A percentile compares a stretch with the other conserved stretches of the same genome.
phyloP scores from a whole-genome alignment of 2,329 filamentous ascomycete species.

The Penicillium sp. region DNA sequence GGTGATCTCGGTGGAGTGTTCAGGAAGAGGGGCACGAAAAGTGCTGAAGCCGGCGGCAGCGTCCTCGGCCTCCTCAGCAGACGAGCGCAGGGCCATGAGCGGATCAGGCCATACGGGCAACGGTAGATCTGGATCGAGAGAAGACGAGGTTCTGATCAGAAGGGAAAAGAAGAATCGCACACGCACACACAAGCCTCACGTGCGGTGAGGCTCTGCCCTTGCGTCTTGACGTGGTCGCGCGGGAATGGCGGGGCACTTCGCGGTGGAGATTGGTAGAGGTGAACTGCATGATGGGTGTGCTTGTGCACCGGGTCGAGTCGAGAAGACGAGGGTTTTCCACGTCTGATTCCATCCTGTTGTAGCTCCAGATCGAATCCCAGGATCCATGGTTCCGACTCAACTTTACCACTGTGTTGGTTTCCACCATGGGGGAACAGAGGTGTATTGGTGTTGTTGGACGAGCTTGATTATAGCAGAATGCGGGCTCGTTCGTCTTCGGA shows the following conservation, averaged over 20 bases:
- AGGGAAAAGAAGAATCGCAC: slow-evolving; percentile 6
- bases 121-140: too few relatives aligned
- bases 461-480: too few relatives aligned
- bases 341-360: too few relatives aligned
- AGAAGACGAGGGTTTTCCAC: too few relatives aligned
- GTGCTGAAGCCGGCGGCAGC: slow-evolving; percentile 51
- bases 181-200: slow-evolving; percentile 14
- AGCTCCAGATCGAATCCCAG: too few relatives aligned
- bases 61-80: slow-evolving; percentile 53
- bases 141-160: not conserved
- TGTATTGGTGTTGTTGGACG: too few relatives aligned
- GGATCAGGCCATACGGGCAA: slow-evolving; percentile 24
- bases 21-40: slow-evolving; percentile 52
- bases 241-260: slow-evolving; percentile 24
- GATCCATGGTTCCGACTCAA: too few relatives aligned
- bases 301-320: too few relatives aligned
- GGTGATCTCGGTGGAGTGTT: slow-evolving; percentile 53
- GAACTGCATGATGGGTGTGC: not conserved
- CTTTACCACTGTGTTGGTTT: too few relatives aligned
- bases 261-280: slow-evolving; percentile 13
- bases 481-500: too few relatives aligned
- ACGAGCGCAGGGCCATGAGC: slow-evolving; percentile 41
- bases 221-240: slow-evolving; percentile 26
- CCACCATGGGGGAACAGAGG: too few relatives aligned
- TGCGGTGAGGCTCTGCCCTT: slow-evolving; percentile 23